phyloP scores from a whole-genome alignment of 2,329 filamentous ascomycete species.

The Cadophora malorum region DNA sequence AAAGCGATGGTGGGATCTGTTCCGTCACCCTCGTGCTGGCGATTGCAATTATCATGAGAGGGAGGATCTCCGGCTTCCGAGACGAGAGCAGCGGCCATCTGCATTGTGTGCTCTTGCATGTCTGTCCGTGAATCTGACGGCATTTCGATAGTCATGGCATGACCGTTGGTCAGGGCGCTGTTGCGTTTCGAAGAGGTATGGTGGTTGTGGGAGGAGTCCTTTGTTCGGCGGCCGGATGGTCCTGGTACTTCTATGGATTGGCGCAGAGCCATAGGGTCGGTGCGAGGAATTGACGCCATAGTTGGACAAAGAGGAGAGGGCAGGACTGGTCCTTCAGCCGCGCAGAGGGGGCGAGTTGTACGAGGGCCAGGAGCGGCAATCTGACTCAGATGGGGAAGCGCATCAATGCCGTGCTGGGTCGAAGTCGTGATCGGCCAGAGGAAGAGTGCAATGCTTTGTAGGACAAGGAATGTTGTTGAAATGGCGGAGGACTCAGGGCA shows the following conservation, averaged over 20 bases:
- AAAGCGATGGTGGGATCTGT: conserved; percentile 38
- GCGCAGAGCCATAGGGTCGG: conserved; percentile 36
- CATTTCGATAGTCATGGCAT: conserved; percentile 30
- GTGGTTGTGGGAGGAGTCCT: conserved; percentile 5
- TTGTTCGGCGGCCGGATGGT: conserved; percentile 27
- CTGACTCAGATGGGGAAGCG: conserved; percentile 10
- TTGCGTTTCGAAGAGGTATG: conserved; percentile 24
- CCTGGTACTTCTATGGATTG: conserved; percentile 41
- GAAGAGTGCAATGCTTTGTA: conserved; percentile 8
- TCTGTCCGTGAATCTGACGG: conserved; percentile 25
- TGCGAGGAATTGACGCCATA: conserved; percentile 38
- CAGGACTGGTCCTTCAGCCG: conserved; percentile 17
- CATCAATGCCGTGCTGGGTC: conserved; percentile 19
- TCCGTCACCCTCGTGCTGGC: conserved; percentile 30
- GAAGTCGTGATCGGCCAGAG: conserved; percentile 18
- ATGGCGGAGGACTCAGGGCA: not conserved
- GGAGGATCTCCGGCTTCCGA: conserved; percentile 33
- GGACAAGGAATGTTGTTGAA: conserved; percentile 1
- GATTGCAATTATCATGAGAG: conserved; percentile 40
- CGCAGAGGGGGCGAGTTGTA: conserved; percentile 8
- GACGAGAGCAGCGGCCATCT: conserved; percentile 10
- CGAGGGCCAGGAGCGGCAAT: conserved; percentile 17
- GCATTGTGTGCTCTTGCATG: conserved; percentile 20
- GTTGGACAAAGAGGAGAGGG: conserved; percentile 18
- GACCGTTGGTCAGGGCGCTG: conserved; percentile 16